Percentiles rank a stretch among this genome's conserved stretches.
Conservation (phyloP, 31 red algal species). For the Odonthalia washingtoniensis region DNA sequence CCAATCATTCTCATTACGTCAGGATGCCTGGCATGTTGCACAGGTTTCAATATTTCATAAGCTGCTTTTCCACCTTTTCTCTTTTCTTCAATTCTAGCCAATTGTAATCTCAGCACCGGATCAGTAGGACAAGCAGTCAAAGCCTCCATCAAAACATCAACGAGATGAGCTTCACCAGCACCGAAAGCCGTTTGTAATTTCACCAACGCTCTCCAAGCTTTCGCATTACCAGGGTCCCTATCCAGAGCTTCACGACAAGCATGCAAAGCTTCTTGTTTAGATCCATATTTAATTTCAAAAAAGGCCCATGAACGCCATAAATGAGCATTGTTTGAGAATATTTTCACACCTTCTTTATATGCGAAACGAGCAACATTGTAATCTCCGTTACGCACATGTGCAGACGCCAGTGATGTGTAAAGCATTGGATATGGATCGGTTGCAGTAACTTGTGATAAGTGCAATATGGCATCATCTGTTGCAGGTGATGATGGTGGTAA, state of each 20-base stretch:
- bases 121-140: conserved; percentile 33
- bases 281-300: conserved; percentile 33
- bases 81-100: conserved; percentile 44
- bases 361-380: conserved; percentile 27
- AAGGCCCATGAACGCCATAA: conserved; percentile 59
- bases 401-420: conserved; percentile 35
- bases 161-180: conserved; percentile 4
- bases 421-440: conserved; percentile 63
- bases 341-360: background rate
- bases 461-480: background rate
- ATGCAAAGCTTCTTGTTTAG: conserved; percentile 1
- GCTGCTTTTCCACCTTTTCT: conserved; percentile 31
- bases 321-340: conserved; percentile 24
- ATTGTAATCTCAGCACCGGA: conserved; percentile 13
- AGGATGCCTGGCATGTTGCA: background rate
- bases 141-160: conserved; percentile 33
- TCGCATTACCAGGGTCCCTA: conserved; percentile 8
- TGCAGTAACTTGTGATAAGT: conserved; percentile 4
- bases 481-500: background rate
- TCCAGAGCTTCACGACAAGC: conserved; percentile 35
- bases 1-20: conserved; percentile 35
- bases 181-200: conserved; percentile 11
- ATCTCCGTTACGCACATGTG: conserved; percentile 8
- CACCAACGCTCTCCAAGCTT: conserved; percentile 44
- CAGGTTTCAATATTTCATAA: conserved; percentile 19